phyloP scores from a whole-genome alignment of 2,329 filamentous ascomycete genomes.

The Pyrenophora tritici-repentis region DNA sequence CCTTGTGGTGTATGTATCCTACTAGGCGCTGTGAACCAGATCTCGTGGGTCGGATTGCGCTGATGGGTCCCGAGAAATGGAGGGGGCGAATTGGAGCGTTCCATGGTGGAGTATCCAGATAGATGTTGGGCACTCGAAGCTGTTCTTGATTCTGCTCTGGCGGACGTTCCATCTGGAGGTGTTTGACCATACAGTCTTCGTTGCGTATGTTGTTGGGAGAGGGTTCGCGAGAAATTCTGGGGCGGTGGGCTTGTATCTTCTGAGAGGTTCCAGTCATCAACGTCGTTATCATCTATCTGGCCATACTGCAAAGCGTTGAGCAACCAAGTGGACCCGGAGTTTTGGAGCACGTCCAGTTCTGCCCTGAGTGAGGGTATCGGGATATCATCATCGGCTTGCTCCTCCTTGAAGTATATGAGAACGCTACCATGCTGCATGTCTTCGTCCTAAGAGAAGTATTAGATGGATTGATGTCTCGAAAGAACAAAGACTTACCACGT shows the following conservation, averaged over 20 bases:
- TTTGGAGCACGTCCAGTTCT: constrained; percentile 42
- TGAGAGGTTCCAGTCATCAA: constrained; percentile 38
- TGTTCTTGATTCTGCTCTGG: constrained; percentile 15
- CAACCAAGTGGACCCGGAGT: constrained; percentile 46
- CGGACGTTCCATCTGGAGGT: constrained; percentile 29
- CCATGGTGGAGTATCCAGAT: constrained; percentile 14
- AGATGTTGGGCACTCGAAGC: constrained; percentile 24
- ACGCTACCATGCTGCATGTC: constrained; percentile 48
- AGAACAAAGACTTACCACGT: constrained; percentile 34
- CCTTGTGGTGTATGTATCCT: constrained; percentile 53
- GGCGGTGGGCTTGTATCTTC: constrained; percentile 27
- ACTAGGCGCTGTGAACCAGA: constrained; percentile 65
- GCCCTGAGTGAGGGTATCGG: constrained; percentile 44
- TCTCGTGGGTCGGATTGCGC: constrained; percentile 50
- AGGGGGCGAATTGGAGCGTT: constrained; percentile 18
- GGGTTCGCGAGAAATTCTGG: constrained; percentile 23
- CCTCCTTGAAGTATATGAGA: constrained; percentile 48
- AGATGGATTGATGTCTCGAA: background rate
- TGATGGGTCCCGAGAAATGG: constrained; percentile 13
- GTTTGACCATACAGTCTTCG: constrained; percentile 35
- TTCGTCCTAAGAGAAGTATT: constrained; percentile 36
- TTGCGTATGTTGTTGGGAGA: constrained; percentile 20
- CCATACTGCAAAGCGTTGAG: constrained; percentile 44
- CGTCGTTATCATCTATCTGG: constrained; percentile 42
- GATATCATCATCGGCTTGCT: constrained; percentile 43